Evolutionary conservation across 1,284 basidiomycete species (phyloP), one percentile per base, ranked within the genome.

Genomic region (Macrocystidia cucumis): DNA sequence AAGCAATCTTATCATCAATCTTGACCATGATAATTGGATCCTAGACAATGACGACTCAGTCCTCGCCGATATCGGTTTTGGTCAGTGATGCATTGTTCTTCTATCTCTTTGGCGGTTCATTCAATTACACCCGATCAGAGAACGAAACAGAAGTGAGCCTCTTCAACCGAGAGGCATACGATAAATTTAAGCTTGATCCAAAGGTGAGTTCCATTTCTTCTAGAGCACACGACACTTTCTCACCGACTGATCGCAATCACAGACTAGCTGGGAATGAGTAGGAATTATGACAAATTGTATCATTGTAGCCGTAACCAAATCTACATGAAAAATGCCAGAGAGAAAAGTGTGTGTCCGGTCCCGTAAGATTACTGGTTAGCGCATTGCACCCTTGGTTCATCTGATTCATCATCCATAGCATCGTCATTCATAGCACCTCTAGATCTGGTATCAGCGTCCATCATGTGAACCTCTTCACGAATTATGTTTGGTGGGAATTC

Each of bases 141-240:
- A 93, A 96, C 55, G 92, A 97, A 58, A 87, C 87, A 0, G 92
- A 97, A 62, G 71, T 92, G 43, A 92, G 88, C 52, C 83, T 93
- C 58, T 96, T 96, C 67, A 84, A 84, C 49, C 66, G 74, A 26
- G 67, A 72, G 28, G 60, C 74, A 7, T 96, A 95, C 49, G 78
- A 90, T 32, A 60, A 61, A 25, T 96, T 91, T 72, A 87, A 87
- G 59, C 46, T 62, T 22, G 70, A 93, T 57, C 92, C 92, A 12
- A 75, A 84, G 64, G 89, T 90, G 44, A 26, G 49, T n/a, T n/a
- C n/a, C n/a, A n/a, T n/a, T n/a, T n/a, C n/a, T n/a, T n/a, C n/a
- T n/a, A n/a, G n/a, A 32, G 12, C n/a, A 32, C 9, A 19, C 14
- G 23, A 34, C 13, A 29, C n/a, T 27, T 40, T 11, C 39, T n/a